These are phyloP conservation scores for Xylaria telfairii DNA, from an alignment of 495 filamentous ascomycete genomes.

Conservation along the genomic window DNA sequence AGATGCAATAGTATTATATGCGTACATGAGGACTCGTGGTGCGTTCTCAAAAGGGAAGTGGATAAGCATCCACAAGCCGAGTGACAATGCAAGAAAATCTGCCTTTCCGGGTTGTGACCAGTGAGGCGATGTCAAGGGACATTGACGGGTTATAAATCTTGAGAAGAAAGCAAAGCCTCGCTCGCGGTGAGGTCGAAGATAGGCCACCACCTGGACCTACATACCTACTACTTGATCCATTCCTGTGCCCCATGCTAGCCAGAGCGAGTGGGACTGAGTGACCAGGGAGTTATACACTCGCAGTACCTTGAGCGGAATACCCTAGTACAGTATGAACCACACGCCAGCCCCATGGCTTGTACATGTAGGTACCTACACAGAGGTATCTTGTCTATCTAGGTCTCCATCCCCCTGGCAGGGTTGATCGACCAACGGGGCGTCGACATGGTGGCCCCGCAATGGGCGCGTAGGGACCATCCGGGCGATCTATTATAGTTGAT, in stretches of 20 bases:
- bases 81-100: conserved; percentile 31
- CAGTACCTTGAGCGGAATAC: not conserved
- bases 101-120: conserved; percentile 36
- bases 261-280: not conserved
- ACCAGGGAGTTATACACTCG: conserved; percentile 5
- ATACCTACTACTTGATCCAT: conserved; percentile 9
- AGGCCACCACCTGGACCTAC: not conserved
- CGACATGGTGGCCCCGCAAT: conserved; percentile 2
- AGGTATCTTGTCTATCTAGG: not conserved
- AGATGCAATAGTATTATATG: conserved; percentile 34
- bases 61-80: conserved; percentile 24
- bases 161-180: conserved; percentile 35
- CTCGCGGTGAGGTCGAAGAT: conserved; percentile 19
- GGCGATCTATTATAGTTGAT: not conserved
- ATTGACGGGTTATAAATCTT: conserved; percentile 38
- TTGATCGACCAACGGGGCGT: conserved; percentile 19
- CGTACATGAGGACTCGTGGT: conserved; percentile 24
- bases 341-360: conserved; percentile 6
- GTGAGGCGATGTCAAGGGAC: conserved; percentile 27
- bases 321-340: conserved; percentile 20
- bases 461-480: conserved; percentile 11
- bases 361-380: conserved; percentile 8
- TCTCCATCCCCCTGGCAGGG: not conserved
- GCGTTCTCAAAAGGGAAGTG: conserved; percentile 6
- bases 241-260: not conserved